These are phyloP conservation scores for Serendipita sp. DNA, from an alignment of 768 basidiomycete genomes.

Conservation along the genomic window DNA sequence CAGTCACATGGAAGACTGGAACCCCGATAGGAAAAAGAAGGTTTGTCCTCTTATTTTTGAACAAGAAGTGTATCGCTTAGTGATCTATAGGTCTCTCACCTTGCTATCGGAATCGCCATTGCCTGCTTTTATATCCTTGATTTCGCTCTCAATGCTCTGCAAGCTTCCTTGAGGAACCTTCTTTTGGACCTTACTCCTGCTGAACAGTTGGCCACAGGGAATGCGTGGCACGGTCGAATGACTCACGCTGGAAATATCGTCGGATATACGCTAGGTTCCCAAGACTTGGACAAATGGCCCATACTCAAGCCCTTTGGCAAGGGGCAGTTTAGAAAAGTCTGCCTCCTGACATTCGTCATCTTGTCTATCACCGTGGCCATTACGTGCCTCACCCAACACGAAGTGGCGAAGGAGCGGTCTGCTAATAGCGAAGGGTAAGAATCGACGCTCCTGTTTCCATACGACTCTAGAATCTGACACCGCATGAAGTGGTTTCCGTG, in stretches of 20 bases:
- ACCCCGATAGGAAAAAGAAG: conserved; percentile 48
- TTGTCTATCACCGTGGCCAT: conserved; percentile 71
- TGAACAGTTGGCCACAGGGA: conserved; percentile 78
- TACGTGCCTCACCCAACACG: conserved; percentile 75
- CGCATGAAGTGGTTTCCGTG: conserved; percentile 37
- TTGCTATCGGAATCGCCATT: conserved; percentile 73
- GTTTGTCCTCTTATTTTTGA: conserved; percentile 25
- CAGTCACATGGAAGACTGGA: conserved; percentile 68
- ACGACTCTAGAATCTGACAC: neutral
- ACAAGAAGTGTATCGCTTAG: neutral
- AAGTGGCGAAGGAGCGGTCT: conserved; percentile 12
- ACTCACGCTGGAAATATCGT: conserved; percentile 93
- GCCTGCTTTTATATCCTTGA: conserved; percentile 86
- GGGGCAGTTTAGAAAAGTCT: conserved; percentile 91
- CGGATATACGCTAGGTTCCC: conserved; percentile 84
- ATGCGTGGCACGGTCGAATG: conserved; percentile 97
- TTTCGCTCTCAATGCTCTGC: conserved; percentile 92
- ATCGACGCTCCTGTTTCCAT: neutral
- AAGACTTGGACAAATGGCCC: conserved; percentile 71
- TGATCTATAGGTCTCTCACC: conserved; percentile 37
- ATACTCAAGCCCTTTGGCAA: conserved; percentile 71
- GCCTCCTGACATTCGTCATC: conserved; percentile 65
- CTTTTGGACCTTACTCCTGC: conserved; percentile 81
- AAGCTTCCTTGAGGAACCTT: conserved; percentile 87
- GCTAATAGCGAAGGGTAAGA: neutral